Evolutionary conservation across 768 basidiomycete genomes (phyloP).

Genomic region (Coprinopsis cinerea): DNA sequence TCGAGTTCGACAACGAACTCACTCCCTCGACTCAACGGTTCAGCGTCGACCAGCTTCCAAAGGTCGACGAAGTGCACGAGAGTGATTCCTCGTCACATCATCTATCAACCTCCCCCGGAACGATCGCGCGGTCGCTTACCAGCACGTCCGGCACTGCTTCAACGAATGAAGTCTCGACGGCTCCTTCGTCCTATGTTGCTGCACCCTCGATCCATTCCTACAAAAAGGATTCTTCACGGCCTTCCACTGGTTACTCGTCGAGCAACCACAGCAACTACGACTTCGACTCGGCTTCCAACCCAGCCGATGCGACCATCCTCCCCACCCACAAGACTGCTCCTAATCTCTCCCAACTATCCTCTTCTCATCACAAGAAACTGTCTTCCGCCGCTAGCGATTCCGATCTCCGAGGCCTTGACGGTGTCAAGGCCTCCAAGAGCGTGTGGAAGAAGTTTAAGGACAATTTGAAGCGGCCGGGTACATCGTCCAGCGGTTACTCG

Average conservation of each 20-base stretch:
- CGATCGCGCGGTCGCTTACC: neutral
- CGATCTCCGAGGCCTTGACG: neutral
- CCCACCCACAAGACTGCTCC: neutral
- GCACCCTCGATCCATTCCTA: neutral
- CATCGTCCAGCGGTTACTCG: neutral
- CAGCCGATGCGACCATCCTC: neutral
- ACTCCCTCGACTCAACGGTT: conserved; percentile 11
- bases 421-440: neutral
- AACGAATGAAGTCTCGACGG: conserved; percentile 13
- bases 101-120: neutral
- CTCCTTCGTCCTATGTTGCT: conserved; percentile 15
- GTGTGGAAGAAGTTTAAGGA: neutral
- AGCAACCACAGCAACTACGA: neutral
- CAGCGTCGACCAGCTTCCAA: neutral
- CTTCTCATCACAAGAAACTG: neutral
- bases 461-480: neutral
- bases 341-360: neutral
- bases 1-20: conserved; percentile 32
- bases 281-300: neutral
- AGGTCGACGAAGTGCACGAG: neutral
- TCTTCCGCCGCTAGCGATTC: neutral
- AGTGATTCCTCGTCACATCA: neutral
- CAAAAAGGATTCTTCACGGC: neutral
- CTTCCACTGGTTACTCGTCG: neutral
- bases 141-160: neutral